Base-by-base conservation (phyloP, 306 rosid species). In the Castanopsis chinensis region DNA sequence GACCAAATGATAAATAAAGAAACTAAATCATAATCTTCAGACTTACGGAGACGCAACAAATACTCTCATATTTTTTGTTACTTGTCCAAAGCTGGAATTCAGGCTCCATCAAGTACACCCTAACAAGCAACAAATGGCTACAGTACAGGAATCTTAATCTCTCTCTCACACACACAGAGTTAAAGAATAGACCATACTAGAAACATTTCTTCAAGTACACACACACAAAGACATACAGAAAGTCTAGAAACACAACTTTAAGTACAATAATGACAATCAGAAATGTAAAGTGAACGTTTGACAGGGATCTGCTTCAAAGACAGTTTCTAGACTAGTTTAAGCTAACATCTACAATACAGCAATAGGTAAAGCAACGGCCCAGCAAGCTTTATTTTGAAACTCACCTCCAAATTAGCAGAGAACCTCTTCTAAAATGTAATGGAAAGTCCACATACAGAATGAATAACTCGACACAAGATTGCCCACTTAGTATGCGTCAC, bases 331-430 rank as follows among this genome's bases (percentile, higher is more conserved):
- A 59, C 85, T 84, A 87, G 74, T 35, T 80, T 54, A 27, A 77
- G 80, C 51, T 52, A 33, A 53, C 57, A 80, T 21, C 58, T 72
- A 35, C 56, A 67, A 37, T 51, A 83, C 75, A 78, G 37, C 9
- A 58, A 23, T 1, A 55, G 49, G 28, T 37, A 65, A 3, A 69
- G 27, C 78, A 58, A 76, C 18, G 56, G 91, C 81, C 76, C 49
- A 59, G 37, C 52, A 49, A 65, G 86, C 84, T 85, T 88, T 88
- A 89, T 89, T 89, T 65, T 79, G 27, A 49, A 67, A 35, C 68
- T 71, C 67, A 41, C 43, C 53, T 72, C 49, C 58, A 54, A 27
- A 65, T 64, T 57, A 12, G 45, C 27, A 54, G 27, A 20, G 27
- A 68, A 80, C 70, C 68, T 73, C 76, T 23, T 51, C 58, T 64